phyloP scores from a whole-genome alignment of 1,139 yeast genomes.

The Sugiyamaella castrensis region DNA sequence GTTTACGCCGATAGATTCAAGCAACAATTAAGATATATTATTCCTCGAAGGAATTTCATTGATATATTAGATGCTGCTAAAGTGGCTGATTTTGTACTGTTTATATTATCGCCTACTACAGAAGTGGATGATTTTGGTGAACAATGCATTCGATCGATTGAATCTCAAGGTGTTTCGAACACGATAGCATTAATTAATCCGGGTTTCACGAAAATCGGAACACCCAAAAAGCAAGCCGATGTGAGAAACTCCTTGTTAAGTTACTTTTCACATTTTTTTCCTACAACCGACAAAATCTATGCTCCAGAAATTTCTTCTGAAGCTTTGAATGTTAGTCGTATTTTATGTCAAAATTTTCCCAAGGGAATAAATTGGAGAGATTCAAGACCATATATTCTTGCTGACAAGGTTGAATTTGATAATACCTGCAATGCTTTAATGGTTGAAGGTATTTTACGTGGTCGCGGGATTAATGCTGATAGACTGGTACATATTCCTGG shows the following conservation, averaged over 20 bases:
- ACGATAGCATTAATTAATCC: constrained; percentile 73
- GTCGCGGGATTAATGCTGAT: constrained; percentile 74
- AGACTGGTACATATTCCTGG: constrained; percentile 84
- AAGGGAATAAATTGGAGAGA: constrained; percentile 90
- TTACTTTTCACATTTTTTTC: constrained; percentile 86
- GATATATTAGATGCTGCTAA: constrained; percentile 82
- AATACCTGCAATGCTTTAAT: constrained; percentile 46
- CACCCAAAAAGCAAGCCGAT: constrained; percentile 73
- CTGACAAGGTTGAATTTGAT: constrained; percentile 57
- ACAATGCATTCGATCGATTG: constrained; percentile 79
- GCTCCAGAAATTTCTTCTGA: constrained; percentile 69
- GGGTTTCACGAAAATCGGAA: constrained; percentile 61
- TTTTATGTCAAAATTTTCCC: constrained; percentile 82
- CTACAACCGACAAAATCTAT: constrained; percentile 73
- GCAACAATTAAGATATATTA: constrained; percentile 66
- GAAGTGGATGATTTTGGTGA: constrained; percentile 89
- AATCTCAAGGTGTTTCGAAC: constrained; percentile 89
- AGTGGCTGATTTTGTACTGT: constrained; percentile 81
- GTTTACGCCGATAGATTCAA: constrained; percentile 61
- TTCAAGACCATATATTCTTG: constrained; percentile 78
- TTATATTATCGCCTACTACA: constrained; percentile 77
- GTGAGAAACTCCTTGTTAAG: constrained; percentile 77
- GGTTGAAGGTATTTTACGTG: constrained; percentile 83
- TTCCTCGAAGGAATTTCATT: constrained; percentile 62
- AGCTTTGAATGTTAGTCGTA: constrained; percentile 65